Base-by-base conservation (phyloP, 768 basidiomycete species). In the Phallus indusiatus region DNA sequence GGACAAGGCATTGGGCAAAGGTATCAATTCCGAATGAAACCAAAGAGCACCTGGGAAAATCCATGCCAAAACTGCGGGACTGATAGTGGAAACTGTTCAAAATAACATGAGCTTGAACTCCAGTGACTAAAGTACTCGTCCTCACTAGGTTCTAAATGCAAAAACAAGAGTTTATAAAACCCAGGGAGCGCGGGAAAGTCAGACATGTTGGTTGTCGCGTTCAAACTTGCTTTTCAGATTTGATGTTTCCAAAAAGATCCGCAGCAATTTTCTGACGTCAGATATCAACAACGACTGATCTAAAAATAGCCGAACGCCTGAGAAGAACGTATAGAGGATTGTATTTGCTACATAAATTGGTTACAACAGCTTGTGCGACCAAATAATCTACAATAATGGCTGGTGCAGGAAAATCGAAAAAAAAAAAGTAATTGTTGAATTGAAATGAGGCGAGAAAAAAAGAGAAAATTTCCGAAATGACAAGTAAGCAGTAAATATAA, bases 1-100 rank as follows among this genome's bases (percentile, higher is more conserved):
- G 70, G 64, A 5, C 71, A 68, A 0, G 67, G 59, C 36, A 73
- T 71, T 0, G 16, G 68, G 59, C 8, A 72, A 73, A 1, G 85
- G 86, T 48, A 86, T 77, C 56, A 88, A 80, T 62, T 84, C 75
- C 64, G 80, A 74, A 65, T 84, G 79, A 63, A 86, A 88, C 83
- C 86, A 86, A 16, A 73, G 71, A 21, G 84, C 73, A 14, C 86
- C 85, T 8, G 84, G 83, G 60, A 72, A 77, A 49, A 77, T 64
- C 79, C 81, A 83, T 22, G 78, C 75, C 62, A 82, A 66, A 49
- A 83, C 48, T 35, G 76, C 75, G 16, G 81, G 78, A 5, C 74
- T 65, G n/a, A 80, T 67, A 11, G 79, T 82, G 8, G 80, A 79
- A 42, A 74, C 82, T 82, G 36, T 51, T 16, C 5, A 20, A 16